These are phyloP conservation scores for Plasmodium malariae DNA, from an alignment of 169 alveolate species.

Conservation along the genomic window DNA sequence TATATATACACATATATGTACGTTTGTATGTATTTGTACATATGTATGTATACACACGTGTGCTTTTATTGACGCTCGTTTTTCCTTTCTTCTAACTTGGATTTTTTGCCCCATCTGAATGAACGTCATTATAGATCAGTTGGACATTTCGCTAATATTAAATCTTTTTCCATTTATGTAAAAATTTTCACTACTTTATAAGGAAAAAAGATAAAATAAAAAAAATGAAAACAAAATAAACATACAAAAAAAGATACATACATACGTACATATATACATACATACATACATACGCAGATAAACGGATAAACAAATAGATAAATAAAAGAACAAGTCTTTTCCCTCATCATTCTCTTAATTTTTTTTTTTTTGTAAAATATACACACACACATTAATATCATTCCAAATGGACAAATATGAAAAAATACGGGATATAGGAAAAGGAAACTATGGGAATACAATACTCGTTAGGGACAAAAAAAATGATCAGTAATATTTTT, in stretches of 20 bases:
- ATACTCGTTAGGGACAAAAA: conserved; percentile 77
- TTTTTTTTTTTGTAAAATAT: conserved; percentile 1
- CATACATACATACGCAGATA: too few relatives aligned
- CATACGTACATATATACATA: too few relatives aligned
- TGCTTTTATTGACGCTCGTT: background rate
- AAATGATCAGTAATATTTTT: conserved; percentile 78
- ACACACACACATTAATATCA: too few relatives aligned
- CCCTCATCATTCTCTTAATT: too few relatives aligned
- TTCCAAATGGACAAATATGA: conserved; percentile 66
- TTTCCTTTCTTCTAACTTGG: background rate
- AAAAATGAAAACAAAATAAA: background rate
- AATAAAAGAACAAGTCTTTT: too few relatives aligned
- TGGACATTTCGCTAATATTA: too few relatives aligned
- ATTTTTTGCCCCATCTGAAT: background rate
- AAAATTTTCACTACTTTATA: background rate
- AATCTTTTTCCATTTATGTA: too few relatives aligned
- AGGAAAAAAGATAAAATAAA: conserved; percentile 10
- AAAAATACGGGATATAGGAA: conserved; percentile 78
- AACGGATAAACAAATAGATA: too few relatives aligned
- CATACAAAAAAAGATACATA: background rate
- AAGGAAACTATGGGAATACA: conserved; percentile 86
- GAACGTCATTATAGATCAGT: background rate
- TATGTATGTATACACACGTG: too few relatives aligned
- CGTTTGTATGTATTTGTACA: too few relatives aligned
- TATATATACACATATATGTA: too few relatives aligned